These are phyloP conservation scores for Juglanconis oblonga DNA, from an alignment of 2,329 filamentous ascomycete genomes.

Conservation along the genomic window DNA sequence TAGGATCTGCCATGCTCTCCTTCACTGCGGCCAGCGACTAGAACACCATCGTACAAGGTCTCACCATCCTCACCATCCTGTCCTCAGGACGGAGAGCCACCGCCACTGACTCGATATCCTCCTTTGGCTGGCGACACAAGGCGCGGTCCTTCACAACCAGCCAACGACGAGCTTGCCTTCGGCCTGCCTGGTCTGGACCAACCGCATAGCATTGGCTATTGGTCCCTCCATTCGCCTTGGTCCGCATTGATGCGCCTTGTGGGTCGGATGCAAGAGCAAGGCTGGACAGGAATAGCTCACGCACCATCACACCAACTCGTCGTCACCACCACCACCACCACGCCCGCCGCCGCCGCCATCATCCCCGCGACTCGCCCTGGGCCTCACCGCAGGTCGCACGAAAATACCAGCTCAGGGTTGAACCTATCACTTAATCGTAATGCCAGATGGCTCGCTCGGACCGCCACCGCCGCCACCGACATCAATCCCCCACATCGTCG, in stretches of 20 bases:
- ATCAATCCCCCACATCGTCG: slow-evolving; percentile 17
- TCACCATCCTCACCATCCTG: slow-evolving; percentile 4
- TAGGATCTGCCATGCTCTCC: slow-evolving; percentile 14
- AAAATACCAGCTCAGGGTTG: slow-evolving; percentile 18
- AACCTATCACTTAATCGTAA: slow-evolving; percentile 16
- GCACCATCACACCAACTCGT: neutral
- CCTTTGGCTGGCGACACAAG: slow-evolving; percentile 21
- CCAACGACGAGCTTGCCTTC: slow-evolving; percentile 11
- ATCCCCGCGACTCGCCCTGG: slow-evolving; percentile 12
- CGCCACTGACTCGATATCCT: slow-evolving; percentile 19
- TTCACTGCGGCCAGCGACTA: slow-evolving; percentile 11
- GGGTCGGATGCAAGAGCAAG: slow-evolving; percentile 19
- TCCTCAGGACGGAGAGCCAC: slow-evolving; percentile 4
- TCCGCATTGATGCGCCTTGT: slow-evolving; percentile 30
- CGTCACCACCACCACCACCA: neutral
- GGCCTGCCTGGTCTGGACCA: neutral
- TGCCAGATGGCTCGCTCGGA: slow-evolving; percentile 26
- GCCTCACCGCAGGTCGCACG: slow-evolving; percentile 20
- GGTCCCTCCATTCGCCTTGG: slow-evolving; percentile 6
- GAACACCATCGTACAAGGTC: slow-evolving; percentile 6
- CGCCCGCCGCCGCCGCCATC: too few species aligned
- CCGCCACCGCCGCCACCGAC: slow-evolving; percentile 19
- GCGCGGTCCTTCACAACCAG: neutral
- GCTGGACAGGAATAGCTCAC: slow-evolving; percentile 17
- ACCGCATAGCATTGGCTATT: slow-evolving; percentile 12